Base-by-base conservation (phyloP, 352 stramenopile genomes). In the Thalassiosira exigua region DNA sequence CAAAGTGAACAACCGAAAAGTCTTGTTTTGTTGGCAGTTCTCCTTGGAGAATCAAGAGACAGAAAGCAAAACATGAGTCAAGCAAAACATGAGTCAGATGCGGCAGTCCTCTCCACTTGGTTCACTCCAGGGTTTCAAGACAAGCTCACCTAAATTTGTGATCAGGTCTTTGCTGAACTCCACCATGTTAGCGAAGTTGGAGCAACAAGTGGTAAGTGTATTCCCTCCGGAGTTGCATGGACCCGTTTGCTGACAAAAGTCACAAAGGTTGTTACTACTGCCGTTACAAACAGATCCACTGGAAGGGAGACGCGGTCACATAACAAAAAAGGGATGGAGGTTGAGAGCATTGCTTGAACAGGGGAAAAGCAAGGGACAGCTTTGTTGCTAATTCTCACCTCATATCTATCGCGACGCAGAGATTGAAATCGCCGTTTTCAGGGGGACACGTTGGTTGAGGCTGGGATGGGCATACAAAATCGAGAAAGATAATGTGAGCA, bases 361-460 rank as follows among this genome's bases (percentile, higher is more conserved):
- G n/a, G n/a, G n/a, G n/a, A n/a, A n/a, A n/a, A n/a, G n/a, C n/a
- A n/a, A n/a, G n/a, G n/a, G n/a, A n/a, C n/a, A n/a, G n/a, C n/a
- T n/a, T n/a, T n/a, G n/a, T n/a, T n/a, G n/a, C n/a, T n/a, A n/a
- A n/a, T n/a, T n/a, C n/a, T n/a, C n/a, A n/a, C n/a, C n/a, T n/a
- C 67, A 76, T 76, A 30, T 76, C 67, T 7, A 76, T n/a, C 2
- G 67, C 54, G 27, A 76, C 42, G 44, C 67, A 76, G 11, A 76
- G 14, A 44, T 76, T 76, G 12, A 76, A 69, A 19, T 76, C n/a
- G 1, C 56, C 56, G 39, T 76, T 61, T n/a, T 51, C 41, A n/a
- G n/a, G n/a, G 3, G 26, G 0, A 36, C 67, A 76, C 24, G 67
- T 76, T n/a, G 67, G 67, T 30, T 33, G 53, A 27, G 33, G 27